Base-by-base conservation (phyloP, 2,329 filamentous ascomycete species). In the Apiospora pterosperma region DNA sequence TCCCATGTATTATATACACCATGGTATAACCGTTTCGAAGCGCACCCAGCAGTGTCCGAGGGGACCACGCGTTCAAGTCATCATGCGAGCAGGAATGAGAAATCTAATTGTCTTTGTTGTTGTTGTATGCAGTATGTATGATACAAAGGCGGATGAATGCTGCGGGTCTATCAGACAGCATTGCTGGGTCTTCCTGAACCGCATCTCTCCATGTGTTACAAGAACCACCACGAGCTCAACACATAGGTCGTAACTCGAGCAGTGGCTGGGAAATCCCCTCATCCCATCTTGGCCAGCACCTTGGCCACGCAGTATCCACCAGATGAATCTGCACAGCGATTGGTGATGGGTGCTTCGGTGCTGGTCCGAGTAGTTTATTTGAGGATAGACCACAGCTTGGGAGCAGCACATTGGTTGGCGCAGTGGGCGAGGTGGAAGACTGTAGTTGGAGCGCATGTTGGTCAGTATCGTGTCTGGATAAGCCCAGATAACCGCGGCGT, bases 391-490 rank as follows among this genome's bases (percentile, higher is more conserved):
- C 93, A 99, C 75, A 99, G 91, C 90, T 97, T 97, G 76, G 95
- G 94, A 63, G 96, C 96, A 69, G 96, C 95, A 79, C 96, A 99
- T 78, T 90, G 84, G 75, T 88, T 92, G 69, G 95, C 93, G 85
- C 96, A 99, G 87, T 98, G 96, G 74, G 92, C 90, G 74, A 99
- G 92, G 83, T 99, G 95, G 91, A 99, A 99, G 86, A 97, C 95
- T 97, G 73, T n/a, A 62, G n/a, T 19, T 19, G 23, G 23, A 41
- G 39, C 36, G 8, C 23, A 25, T 41, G 14, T 23, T 19, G 59
- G 36, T 61, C 23, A 61, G 59, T 6, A 23, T 31, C 7, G 59
- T 28, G 41, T 28, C 14, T 41, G 16, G 0, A 11, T 8, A 34
- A n/a, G 48, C 28, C 16, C 28, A 10, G 8, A 34, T 5, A n/a